Evolutionary conservation across 2,329 filamentous ascomycete species (phyloP).

Genomic region (Aspergillus glaucus): DNA sequence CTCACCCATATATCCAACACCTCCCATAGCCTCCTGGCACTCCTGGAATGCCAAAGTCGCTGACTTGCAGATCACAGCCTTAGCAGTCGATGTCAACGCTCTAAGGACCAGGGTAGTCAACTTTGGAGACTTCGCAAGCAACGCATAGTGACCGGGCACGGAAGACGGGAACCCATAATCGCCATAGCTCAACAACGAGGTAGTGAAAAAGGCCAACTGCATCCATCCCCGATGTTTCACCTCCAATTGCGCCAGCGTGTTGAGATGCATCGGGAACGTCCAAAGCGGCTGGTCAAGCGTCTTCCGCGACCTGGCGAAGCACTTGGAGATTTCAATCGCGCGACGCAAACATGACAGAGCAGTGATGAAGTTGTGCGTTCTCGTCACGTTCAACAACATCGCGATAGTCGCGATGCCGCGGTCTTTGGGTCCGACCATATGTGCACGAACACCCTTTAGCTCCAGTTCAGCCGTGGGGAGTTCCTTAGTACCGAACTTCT

Average conservation of each 20-base stretch:
- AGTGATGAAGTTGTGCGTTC: constrained; percentile 37
- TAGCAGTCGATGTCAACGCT: constrained; percentile 24
- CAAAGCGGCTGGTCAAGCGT: constrained; percentile 32
- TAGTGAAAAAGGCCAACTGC: constrained; percentile 33
- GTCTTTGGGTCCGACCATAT: constrained; percentile 61
- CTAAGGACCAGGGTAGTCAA: constrained; percentile 17
- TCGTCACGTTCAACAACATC: constrained; percentile 61
- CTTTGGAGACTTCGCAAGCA: constrained; percentile 34
- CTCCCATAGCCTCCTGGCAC: constrained; percentile 34
- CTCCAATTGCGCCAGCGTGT: constrained; percentile 32
- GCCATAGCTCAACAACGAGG: constrained; percentile 27
- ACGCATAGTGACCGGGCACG: constrained; percentile 16
- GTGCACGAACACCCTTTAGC: constrained; percentile 55
- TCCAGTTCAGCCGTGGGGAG: constrained; percentile 69
- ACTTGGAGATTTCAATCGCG: constrained; percentile 35
- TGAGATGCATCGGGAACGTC: constrained; percentile 37
- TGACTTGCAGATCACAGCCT: constrained; percentile 32
- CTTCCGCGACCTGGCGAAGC: constrained; percentile 35
- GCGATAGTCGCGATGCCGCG: constrained; percentile 62
- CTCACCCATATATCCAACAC: constrained; percentile 31
- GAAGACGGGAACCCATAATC: constrained; percentile 16
- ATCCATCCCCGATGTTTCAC: constrained; percentile 33
- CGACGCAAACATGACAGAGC: constrained; percentile 34
- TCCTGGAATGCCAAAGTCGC: constrained; percentile 27
- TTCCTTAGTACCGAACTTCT: constrained; percentile 64